These are phyloP conservation scores for Saccharomycopsis guyanensis DNA, from an alignment of 805 yeast species.

Conservation along the genomic window DNA sequence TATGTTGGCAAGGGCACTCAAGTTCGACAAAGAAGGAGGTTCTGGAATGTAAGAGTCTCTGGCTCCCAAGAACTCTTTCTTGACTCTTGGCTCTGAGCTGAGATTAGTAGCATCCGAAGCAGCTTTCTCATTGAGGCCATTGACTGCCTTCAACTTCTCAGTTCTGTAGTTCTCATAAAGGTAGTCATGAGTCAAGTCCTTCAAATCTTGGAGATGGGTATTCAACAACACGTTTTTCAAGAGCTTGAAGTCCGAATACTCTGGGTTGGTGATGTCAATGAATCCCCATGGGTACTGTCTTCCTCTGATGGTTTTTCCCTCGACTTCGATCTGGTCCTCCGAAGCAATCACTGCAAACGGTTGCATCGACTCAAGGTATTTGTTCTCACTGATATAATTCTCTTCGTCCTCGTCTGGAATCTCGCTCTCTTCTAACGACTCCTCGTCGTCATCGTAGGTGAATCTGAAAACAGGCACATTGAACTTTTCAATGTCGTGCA, in stretches of 20 bases:
- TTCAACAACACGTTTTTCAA: slow-evolving; percentile 51
- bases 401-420: slow-evolving; percentile 59
- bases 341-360: slow-evolving; percentile 71
- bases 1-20: slow-evolving; percentile 39
- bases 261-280: slow-evolving; percentile 47
- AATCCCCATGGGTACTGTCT: slow-evolving; percentile 76
- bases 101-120: not conserved
- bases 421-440: slow-evolving; percentile 62
- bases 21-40: slow-evolving; percentile 54
- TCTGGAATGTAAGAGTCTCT: slow-evolving; percentile 30
- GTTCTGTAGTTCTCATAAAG: slow-evolving; percentile 58
- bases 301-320: slow-evolving; percentile 46
- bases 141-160: slow-evolving; percentile 50
- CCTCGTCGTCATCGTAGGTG: slow-evolving; percentile 60
- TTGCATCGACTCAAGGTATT: slow-evolving; percentile 51
- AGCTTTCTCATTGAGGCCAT: slow-evolving; percentile 25
- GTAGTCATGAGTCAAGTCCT: slow-evolving; percentile 59
- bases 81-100: not conserved
- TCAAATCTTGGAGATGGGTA: slow-evolving; percentile 54
- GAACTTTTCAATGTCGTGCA: slow-evolving; percentile 54
- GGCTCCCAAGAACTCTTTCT: slow-evolving; percentile 18
- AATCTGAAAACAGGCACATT: slow-evolving; percentile 73
- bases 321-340: slow-evolving; percentile 45
- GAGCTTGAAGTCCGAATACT: slow-evolving; percentile 44
- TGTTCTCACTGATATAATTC: slow-evolving; percentile 64